Conservation (phyloP, 176 grass and related monocot genomes). For the Hordeum vulgare region MorexV3_pseudomolecules_assembly NC_058520.1:18782414-18782913, state of each 20-base stretch:
- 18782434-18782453: background rate
- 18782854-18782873: background rate
- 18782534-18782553: background rate
- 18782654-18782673: background rate
- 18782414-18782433: constrained; percentile 21
- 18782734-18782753: too few relatives aligned
- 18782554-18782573: background rate
- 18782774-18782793: too few relatives aligned
- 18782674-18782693: background rate
- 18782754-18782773: too few relatives aligned
- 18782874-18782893: too few relatives aligned
- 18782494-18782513: background rate
- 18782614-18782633: background rate
- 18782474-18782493: background rate
- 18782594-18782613: too few relatives aligned
- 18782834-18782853: background rate
- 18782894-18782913: background rate
- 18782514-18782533: background rate
- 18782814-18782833: background rate
- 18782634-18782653: background rate
- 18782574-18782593: background rate
- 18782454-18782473: background rate
- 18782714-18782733: too few relatives aligned
- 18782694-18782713: too few relatives aligned
- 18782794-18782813: background rate